Conservation (phyloP, 23 red algal genomes). For the Cyanidiococcus yangmingshanensis region DNA sequence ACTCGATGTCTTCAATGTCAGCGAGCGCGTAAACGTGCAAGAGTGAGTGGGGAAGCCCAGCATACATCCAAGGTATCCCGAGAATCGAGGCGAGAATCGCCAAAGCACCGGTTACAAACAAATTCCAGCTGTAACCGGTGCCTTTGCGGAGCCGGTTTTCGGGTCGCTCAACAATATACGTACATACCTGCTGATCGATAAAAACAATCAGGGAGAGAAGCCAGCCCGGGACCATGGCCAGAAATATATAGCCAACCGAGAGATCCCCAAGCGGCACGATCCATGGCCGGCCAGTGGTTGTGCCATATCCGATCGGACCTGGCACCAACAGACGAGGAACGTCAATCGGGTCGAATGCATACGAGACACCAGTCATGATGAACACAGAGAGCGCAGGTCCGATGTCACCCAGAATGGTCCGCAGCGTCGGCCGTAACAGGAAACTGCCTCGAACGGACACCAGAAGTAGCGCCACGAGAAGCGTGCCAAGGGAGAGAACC, state of each 20-base stretch:
- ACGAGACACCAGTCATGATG: constrained; percentile 47
- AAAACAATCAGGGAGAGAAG: constrained; percentile 71
- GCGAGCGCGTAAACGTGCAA: constrained; percentile 74
- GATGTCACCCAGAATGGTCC: constrained; percentile 77
- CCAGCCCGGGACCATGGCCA: constrained; percentile 68
- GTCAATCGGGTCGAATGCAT: constrained; percentile 37
- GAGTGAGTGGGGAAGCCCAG: constrained; percentile 86
- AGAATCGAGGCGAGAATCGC: constrained; percentile 65
- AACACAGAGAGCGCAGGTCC: constrained; percentile 69
- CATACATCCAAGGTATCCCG: constrained; percentile 82
- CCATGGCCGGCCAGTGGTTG: constrained; percentile 68
- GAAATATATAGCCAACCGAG: constrained; percentile 53
- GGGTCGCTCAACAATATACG: constrained; percentile 61
- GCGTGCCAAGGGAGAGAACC: constrained; percentile 61
- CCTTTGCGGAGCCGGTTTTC: constrained; percentile 92
- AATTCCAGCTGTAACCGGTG: constrained; percentile 68
- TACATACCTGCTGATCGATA: constrained; percentile 89
- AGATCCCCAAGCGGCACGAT: constrained; percentile 56
- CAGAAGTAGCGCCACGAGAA: constrained; percentile 51
- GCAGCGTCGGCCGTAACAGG: constrained; percentile 60
- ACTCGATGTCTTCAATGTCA: constrained; percentile 76
- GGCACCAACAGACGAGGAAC: constrained; percentile 41
- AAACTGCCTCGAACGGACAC: constrained; percentile 63
- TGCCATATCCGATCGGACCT: constrained; percentile 33
- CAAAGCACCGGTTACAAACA: constrained; percentile 55